phyloP scores from a whole-genome alignment of 1,139 yeast species.

The Debaryomyces nepalensis region DNA sequence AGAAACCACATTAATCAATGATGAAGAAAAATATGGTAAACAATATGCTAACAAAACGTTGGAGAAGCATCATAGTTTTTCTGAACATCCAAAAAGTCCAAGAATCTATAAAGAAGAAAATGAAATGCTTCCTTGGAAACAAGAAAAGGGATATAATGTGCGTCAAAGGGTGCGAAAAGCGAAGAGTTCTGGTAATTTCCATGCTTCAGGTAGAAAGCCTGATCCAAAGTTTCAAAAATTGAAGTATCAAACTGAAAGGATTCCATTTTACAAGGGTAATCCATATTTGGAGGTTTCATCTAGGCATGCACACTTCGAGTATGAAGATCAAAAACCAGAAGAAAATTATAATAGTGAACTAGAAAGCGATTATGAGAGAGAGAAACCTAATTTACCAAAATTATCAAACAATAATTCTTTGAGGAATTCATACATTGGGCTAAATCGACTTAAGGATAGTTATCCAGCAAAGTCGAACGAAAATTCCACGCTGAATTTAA shows the following conservation, averaged over 20 bases:
- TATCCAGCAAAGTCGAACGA: constrained; percentile 25
- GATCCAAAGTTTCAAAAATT: constrained; percentile 13
- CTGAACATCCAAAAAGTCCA: constrained; percentile 3
- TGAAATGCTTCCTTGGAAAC: neutral
- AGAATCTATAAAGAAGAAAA: constrained; percentile 10
- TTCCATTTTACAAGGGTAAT: constrained; percentile 29
- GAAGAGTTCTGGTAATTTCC: constrained; percentile 41
- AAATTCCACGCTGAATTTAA: constrained; percentile 25
- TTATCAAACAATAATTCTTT: constrained; percentile 34
- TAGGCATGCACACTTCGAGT: constrained; percentile 8
- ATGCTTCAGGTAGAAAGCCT: constrained; percentile 13
- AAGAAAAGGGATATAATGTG: constrained; percentile 4
- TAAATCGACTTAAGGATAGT: constrained; percentile 44
- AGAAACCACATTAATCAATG: constrained; percentile 20
- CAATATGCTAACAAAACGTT: constrained; percentile 9
- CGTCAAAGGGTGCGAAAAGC: constrained; percentile 34
- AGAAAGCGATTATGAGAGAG: constrained; percentile 14
- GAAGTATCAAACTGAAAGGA: constrained; percentile 31
- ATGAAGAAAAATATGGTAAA: constrained; percentile 15
- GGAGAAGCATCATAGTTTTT: constrained; percentile 11
- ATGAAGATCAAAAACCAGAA: constrained; percentile 9
- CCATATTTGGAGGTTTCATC: constrained; percentile 30
- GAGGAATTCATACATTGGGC: constrained; percentile 43
- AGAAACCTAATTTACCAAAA: constrained; percentile 44
- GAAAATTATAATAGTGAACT: neutral